These are phyloP conservation scores for Orbilia brochopaga DNA, from an alignment of 2,329 filamentous ascomycete species.

Conservation along the genomic window DNA sequence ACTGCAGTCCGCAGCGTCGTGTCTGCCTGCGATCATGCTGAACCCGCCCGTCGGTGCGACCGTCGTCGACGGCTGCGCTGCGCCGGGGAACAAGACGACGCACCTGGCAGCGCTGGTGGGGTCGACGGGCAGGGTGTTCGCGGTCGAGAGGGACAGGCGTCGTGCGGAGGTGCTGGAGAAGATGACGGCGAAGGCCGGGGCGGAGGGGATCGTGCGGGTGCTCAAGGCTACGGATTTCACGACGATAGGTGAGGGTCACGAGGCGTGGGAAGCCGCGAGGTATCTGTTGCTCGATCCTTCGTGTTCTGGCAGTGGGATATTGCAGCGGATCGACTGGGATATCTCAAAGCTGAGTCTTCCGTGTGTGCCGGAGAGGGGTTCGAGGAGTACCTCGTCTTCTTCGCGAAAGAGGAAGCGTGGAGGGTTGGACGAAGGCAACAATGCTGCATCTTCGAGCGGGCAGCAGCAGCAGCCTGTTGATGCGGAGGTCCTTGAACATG, in stretches of 20 bases:
- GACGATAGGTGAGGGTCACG: conserved; percentile 65
- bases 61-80: conserved; percentile 89
- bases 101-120: conserved; percentile 79
- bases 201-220: conserved; percentile 70
- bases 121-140: conserved; percentile 67
- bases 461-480: conserved; percentile 56
- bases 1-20: conserved; percentile 94
- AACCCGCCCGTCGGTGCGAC: conserved; percentile 74
- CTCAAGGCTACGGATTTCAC: conserved; percentile 81
- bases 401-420: conserved; percentile 43
- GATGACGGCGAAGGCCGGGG: conserved; percentile 82
- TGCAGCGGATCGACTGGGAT: conserved; percentile 67
- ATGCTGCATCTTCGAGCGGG: conserved; percentile 53
- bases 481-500: conserved; percentile 61
- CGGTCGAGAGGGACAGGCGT: conserved; percentile 76
- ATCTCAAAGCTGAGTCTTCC: conserved; percentile 21
- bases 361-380: conserved; percentile 18
- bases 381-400: background rate
- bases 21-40: conserved; percentile 89
- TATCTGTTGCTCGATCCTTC: conserved; percentile 88
- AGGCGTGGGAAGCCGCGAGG: conserved; percentile 71
- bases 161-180: conserved; percentile 78
- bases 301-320: conserved; percentile 93
- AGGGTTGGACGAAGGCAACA: conserved; percentile 32
- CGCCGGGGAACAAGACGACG: conserved; percentile 96